phyloP scores from a whole-genome alignment of 176 grass and related monocot genomes.

The Urochloa ruziziensis region DNA sequence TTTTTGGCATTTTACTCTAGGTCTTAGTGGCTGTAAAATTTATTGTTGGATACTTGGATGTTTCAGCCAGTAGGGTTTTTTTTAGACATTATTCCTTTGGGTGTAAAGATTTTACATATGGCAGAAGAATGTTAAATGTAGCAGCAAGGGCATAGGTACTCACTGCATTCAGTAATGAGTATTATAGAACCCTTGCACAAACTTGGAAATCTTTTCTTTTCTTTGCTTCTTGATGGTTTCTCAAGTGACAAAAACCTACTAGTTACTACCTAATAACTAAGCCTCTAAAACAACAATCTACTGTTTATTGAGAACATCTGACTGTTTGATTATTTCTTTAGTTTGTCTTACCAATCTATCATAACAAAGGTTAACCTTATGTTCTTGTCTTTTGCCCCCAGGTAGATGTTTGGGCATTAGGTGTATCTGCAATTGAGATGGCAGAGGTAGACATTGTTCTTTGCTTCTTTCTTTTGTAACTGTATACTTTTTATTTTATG shows the following conservation, averaged over 20 bases:
- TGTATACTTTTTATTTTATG: conserved; percentile 6
- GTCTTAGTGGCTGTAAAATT: background rate
- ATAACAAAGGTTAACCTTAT: conserved; percentile 25
- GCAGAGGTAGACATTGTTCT: conserved; percentile 69
- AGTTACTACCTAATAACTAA: conserved; percentile 9
- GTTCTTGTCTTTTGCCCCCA: conserved; percentile 33
- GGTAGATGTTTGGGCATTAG: conserved; percentile 99
- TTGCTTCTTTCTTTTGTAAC: conserved; percentile 38
- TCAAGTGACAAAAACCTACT: conserved; percentile 6
- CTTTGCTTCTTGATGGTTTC: conserved; percentile 2
- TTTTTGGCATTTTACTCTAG: background rate
- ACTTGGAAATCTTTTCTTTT: conserved; percentile 19
- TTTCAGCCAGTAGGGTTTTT: background rate
- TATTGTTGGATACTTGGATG: background rate
- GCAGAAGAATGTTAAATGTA: conserved; percentile 2
- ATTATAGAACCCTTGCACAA: no score
- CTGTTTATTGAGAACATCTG: background rate
- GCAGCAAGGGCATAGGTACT: background rate
- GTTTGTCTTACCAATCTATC: conserved; percentile 25
- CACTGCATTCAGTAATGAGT: background rate
- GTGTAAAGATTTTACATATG: conserved; percentile 11
- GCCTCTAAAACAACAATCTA: background rate
- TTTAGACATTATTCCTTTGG: background rate
- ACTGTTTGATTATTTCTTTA: conserved; percentile 12
- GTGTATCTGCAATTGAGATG: conserved; percentile 99